Base-by-base conservation (phyloP, 2,329 filamentous ascomycete genomes). In the Neospermospora avenae region DNA sequence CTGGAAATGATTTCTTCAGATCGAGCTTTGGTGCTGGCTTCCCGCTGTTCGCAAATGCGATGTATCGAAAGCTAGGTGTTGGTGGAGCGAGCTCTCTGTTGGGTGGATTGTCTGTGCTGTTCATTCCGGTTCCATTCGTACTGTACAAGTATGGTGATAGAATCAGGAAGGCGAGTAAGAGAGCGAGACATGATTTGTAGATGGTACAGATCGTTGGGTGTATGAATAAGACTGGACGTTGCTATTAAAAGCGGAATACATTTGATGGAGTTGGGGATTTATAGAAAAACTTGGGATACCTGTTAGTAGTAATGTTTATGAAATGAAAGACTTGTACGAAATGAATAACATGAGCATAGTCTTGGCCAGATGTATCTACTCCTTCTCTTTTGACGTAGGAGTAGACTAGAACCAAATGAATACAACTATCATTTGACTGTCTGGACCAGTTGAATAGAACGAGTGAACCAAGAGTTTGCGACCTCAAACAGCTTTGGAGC, bases 1-100 rank as follows among this genome's bases (percentile, higher is more conserved):
- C 74, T 1, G 74, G 71, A 3, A 77, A 77, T 58, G 73, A 72
- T 39, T 73, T 77, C 45, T 58, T 74, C 46, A 61, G 75, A 24
- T 70, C 68, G 7, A 68, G 61, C 35, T 71, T 73, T 13, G 74
- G 73, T 11, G 73, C 73, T 4, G 72, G 69, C 44, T 76, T 69
- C 60, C 74, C 74, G 4, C 61, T 77, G 3, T 75, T 75, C 51
- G 66, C 67, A 2, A 63, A 18, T 3, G 67, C 67, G 1, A 73
- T 75, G 71, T 76, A 70, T 59, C 45, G 65, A 3, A 68, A 70
- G 4, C 59, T 76, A 0, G 75, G 74, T 0, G 65, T 73, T 7
- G 69, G 62, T 16, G 73, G 73, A 70, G 74, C 70, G 4, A 72
- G 65, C 8, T 69, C 63, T 25, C 22, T 74, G 48, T 60, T 77